Evolutionary conservation across 257 asterid genomes (phyloP).

Genomic region (Gynochthodes officinalis): DNA sequence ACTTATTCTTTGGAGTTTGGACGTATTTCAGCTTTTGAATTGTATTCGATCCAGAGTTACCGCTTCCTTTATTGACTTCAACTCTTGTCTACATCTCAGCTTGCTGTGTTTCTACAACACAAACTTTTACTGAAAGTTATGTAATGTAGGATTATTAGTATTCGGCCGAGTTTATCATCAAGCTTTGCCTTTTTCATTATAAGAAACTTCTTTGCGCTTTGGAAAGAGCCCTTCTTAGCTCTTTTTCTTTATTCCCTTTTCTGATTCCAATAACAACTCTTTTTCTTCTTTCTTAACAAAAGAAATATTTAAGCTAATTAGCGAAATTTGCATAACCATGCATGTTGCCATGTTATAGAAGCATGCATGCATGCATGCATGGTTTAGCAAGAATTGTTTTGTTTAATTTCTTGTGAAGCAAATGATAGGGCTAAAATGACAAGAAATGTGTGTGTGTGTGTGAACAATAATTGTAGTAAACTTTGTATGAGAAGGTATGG

Average conservation of each 20-base stretch:
- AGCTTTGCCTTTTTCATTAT: slow-evolving; percentile 8
- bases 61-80: slow-evolving; percentile 8
- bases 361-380: background rate
- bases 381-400: background rate
- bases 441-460: no score
- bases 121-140: slow-evolving; percentile 2
- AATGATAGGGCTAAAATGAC: no score
- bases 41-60: slow-evolving; percentile 10
- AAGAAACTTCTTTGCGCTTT: slow-evolving; percentile 17
- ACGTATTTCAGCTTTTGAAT: slow-evolving; percentile 15
- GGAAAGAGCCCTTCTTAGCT: slow-evolving; percentile 7
- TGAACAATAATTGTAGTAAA: no score
- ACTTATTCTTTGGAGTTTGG: background rate
- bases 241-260: slow-evolving; percentile 5
- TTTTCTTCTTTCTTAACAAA: background rate
- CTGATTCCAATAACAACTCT: background rate
- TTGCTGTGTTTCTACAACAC: background rate
- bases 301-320: no score
- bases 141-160: background rate
- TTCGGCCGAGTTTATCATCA: slow-evolving; percentile 1
- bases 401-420: no score
- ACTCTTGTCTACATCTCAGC: no score
- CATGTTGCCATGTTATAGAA: background rate
- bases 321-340: background rate
- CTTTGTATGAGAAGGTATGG: no score